phyloP scores from a whole-genome alignment of 176 grass and related monocot species.

The Zoysia pacifica region DNA sequence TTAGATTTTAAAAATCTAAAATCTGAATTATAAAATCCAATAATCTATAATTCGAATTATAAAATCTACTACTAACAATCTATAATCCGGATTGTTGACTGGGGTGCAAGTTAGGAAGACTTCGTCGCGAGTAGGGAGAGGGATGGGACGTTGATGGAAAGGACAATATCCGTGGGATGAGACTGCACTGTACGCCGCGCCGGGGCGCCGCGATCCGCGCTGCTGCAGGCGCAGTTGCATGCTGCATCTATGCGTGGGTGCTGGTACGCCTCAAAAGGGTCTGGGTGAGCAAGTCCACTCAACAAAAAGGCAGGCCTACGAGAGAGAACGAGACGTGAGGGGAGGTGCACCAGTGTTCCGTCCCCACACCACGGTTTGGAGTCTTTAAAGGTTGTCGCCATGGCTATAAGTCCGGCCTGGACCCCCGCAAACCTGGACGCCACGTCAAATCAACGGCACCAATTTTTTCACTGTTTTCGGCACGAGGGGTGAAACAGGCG shows the following conservation, averaged over 20 bases:
- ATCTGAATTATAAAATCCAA: no score
- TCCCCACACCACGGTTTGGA: neutral
- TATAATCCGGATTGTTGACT: no score
- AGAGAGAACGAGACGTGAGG: no score
- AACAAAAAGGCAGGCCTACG: neutral
- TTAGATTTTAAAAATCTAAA: no score
- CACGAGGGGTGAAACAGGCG: no score
- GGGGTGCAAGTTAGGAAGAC: no score
- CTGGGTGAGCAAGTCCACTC: neutral
- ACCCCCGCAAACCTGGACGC: neutral
- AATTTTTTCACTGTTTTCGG: no score
- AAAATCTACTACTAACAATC: no score
- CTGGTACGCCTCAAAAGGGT: slow-evolving; percentile 12
- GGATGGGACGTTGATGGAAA: neutral
- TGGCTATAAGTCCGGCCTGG: no score
- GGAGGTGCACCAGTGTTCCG: no score
- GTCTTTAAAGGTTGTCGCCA: neutral
- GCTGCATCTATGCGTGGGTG: neutral
- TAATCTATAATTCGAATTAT: no score
- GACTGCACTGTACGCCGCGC: slow-evolving; percentile 14
- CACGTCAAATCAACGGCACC: neutral
- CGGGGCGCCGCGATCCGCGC: neutral
- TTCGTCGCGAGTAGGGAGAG: no score
- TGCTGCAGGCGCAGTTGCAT: slow-evolving; percentile 9
- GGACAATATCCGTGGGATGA: neutral